Conservation (phyloP, 495 filamentous ascomycete genomes). For the Clavariopsis aquatica region DNA sequence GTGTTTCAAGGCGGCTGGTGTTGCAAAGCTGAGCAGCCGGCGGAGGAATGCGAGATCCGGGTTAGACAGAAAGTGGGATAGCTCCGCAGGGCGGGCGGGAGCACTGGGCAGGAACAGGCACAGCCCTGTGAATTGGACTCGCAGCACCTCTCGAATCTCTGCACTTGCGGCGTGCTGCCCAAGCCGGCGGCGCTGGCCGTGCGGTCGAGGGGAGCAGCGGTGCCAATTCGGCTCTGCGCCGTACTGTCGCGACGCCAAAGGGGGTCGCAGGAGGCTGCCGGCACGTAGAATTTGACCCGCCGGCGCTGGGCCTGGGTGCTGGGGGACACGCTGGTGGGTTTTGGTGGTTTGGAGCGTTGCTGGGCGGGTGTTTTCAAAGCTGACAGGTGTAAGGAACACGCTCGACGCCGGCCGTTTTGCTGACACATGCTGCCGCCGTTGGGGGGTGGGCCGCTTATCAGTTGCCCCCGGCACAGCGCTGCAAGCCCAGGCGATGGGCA, state of each 20-base stretch:
- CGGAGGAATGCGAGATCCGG: slow-evolving; percentile 30
- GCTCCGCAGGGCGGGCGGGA: slow-evolving; percentile 10
- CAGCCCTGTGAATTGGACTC: neutral
- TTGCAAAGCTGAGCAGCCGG: slow-evolving; percentile 26
- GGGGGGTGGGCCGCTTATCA: no score
- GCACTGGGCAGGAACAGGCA: slow-evolving; percentile 14
- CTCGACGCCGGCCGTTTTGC: no score
- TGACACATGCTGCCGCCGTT: no score
- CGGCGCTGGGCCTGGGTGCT: neutral
- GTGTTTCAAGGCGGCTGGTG: slow-evolving; percentile 31
- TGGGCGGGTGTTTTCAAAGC: slow-evolving; percentile 1
- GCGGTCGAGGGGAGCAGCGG: neutral
- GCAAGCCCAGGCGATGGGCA: no score
- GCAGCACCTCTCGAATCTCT: neutral
- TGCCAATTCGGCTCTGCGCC: neutral
- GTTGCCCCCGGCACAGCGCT: no score
- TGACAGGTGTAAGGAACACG: neutral
- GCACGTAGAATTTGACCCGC: neutral
- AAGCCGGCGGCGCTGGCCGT: neutral
- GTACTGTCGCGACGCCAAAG: neutral
- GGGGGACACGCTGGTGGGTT: neutral
- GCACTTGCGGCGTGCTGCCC: neutral
- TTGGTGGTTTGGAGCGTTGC: no score
- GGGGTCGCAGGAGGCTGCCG: neutral
- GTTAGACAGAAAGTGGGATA: slow-evolving; percentile 15